Percentiles rank a stretch among this genome's conserved stretches.
Conservation (phyloP, 164 flowering plant genomes). For the Litsea cubeba region DNA sequence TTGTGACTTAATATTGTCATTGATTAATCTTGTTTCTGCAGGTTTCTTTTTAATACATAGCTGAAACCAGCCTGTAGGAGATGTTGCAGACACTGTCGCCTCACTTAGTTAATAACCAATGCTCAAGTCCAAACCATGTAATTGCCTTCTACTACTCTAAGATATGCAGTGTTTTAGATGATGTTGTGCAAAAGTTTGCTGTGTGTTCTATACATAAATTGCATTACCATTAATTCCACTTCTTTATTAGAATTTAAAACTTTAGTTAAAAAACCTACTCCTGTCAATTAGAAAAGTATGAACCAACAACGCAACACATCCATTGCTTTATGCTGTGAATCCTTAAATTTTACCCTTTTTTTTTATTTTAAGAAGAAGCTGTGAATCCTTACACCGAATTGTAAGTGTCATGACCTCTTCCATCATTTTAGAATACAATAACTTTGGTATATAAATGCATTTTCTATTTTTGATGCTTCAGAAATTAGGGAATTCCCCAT, state of each 20-base stretch:
- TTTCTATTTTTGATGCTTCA: no score
- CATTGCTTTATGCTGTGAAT: neutral
- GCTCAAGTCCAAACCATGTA: slow-evolving; percentile 7
- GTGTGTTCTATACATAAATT: neutral
- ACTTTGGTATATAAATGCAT: no score
- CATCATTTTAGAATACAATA: no score
- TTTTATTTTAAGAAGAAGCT: no score
- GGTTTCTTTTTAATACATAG: neutral
- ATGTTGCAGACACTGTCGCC: slow-evolving; percentile 4
- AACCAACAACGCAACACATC: no score
- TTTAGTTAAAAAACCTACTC: neutral
- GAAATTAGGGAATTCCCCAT: no score
- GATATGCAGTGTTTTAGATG: neutral
- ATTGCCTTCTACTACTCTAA: neutral
- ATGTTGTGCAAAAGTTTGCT: neutral
- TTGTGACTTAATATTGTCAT: neutral
- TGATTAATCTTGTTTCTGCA: neutral
- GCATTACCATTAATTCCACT: neutral
- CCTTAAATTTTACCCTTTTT: neutral
- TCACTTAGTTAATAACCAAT: neutral
- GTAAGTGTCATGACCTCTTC: no score
- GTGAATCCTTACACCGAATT: no score
- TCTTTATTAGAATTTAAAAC: neutral
- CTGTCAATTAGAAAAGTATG: neutral
- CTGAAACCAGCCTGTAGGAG: slow-evolving; percentile 1